phyloP scores from a whole-genome alignment of 2,329 filamentous ascomycete genomes.

The Plectosphaerella plurivora region DNA sequence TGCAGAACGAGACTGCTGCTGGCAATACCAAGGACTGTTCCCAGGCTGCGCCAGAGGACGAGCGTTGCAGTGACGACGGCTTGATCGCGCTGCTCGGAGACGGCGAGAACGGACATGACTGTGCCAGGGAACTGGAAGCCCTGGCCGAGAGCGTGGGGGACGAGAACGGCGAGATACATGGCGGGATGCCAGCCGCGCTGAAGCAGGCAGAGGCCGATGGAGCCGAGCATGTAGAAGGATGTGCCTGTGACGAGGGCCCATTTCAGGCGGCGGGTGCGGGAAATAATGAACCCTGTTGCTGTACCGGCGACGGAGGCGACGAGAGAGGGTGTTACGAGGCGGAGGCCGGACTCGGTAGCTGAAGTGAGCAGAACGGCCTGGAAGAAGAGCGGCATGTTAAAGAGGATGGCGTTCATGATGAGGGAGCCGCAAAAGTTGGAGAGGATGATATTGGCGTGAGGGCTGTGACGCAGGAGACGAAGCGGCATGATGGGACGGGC shows the following conservation, averaged over 20 bases:
- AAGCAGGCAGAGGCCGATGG: slow-evolving; percentile 44
- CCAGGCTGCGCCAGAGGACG: slow-evolving; percentile 66
- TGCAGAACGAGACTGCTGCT: slow-evolving; percentile 68
- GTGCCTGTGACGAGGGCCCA: slow-evolving; percentile 52
- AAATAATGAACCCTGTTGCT: slow-evolving; percentile 58
- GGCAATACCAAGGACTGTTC: slow-evolving; percentile 70
- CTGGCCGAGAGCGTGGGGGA: slow-evolving; percentile 52
- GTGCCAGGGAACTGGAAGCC: slow-evolving; percentile 63
- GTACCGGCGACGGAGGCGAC: slow-evolving; percentile 51
- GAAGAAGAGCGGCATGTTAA: slow-evolving; percentile 70
- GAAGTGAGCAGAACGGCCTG: slow-evolving; percentile 68
- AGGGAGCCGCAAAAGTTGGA: slow-evolving; percentile 48
- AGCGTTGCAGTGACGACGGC: slow-evolving; percentile 68
- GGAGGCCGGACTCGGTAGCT: slow-evolving; percentile 68
- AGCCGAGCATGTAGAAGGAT: slow-evolving; percentile 43
- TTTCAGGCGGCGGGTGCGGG: slow-evolving; percentile 54
- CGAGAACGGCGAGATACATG: slow-evolving; percentile 51
- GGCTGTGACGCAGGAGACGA: slow-evolving; percentile 41
- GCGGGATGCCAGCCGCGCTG: slow-evolving; percentile 44
- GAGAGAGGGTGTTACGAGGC: slow-evolving; percentile 60
- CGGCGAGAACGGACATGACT: slow-evolving; percentile 59
- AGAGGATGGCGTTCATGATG: slow-evolving; percentile 51
- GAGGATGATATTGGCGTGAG: slow-evolving; percentile 54
- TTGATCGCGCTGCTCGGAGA: slow-evolving; percentile 55
- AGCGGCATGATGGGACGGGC: slow-evolving; percentile 57